Conservation (phyloP, 2,329 filamentous ascomycete genomes). For the Verticillium nubilum region DNA sequence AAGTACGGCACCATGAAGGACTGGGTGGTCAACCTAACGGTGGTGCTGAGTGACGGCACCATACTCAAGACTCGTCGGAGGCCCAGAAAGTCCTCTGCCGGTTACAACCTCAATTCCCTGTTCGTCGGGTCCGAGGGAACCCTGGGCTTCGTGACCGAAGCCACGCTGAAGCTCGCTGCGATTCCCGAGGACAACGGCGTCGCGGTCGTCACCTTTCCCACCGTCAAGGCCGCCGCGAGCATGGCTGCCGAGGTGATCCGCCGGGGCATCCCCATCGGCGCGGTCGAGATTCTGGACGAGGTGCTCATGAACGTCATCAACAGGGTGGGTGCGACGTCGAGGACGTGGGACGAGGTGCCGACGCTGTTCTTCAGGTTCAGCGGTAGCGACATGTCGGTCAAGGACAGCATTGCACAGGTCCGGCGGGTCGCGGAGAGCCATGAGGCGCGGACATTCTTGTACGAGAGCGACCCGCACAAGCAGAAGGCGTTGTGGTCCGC, state of each 20-base stretch:
- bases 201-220: constrained; percentile 49
- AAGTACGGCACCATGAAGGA: constrained; percentile 85
- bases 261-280: constrained; percentile 69
- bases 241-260: constrained; percentile 68
- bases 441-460: constrained; percentile 54
- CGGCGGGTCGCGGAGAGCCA: constrained; percentile 15
- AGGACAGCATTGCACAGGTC: constrained; percentile 20
- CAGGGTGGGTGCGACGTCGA: constrained; percentile 45
- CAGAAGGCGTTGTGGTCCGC: constrained; percentile 54
- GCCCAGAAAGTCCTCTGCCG: constrained; percentile 72
- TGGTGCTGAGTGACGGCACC: constrained; percentile 77
- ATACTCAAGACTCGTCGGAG: constrained; percentile 74
- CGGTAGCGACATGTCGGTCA: constrained; percentile 42
- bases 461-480: constrained; percentile 23
- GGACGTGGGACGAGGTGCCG: constrained; percentile 54
- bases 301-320: constrained; percentile 63
- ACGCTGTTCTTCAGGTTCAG: constrained; percentile 70
- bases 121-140: constrained; percentile 84
- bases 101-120: constrained; percentile 74
- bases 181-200: constrained; percentile 65
- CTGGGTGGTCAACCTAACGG: constrained; percentile 76
- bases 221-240: constrained; percentile 58
- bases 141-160: constrained; percentile 73
- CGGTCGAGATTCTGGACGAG: constrained; percentile 75
- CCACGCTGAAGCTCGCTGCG: constrained; percentile 68